Evolutionary conservation across 768 basidiomycete species (phyloP), one percentile per base, ranked within the genome.

Genomic region (Amanita muscaria): DNA sequence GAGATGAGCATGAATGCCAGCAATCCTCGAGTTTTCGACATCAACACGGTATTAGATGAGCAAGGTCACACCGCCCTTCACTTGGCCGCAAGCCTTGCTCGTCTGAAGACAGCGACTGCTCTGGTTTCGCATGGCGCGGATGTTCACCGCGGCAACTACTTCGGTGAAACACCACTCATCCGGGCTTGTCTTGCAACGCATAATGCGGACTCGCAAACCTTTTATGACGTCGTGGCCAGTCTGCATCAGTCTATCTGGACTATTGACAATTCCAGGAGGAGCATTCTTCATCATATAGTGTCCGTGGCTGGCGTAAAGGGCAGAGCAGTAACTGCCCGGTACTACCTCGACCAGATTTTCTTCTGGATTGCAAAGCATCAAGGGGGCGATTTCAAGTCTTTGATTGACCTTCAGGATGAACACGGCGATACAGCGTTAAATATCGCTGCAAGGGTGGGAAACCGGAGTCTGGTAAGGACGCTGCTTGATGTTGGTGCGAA

Each of bases 341-440:
- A 93, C 63, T 98, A 98, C 60, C 76, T 98, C 45, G 89, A 93
- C 52, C 80, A 83, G 55, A 77, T 97, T 42, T 80, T 98, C 53
- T 73, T 81, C 50, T 90, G 82, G 80, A 77, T 97, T 52, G 89
- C 82, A 14, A 76, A 83, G 46, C 68, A 82, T 48, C 79, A 90
- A 53, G 75, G 72, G 6, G 85, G 82, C 1, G 80, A 84, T 53
- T 91, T 89, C 57, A 72, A 73, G 53, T 80, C 77, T 4, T 64
- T 97, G 40, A 81, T 98, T 9, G 90, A 98, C 61, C 66, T 94
- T 32, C 88, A 90, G 62, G 96, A 99, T 57, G 80, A 88, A 52
- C 84, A 97, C 59, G 96, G 94, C 0, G 96, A 99, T 58, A 97
- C 94, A 0, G 90, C 90, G 5, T 62, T 99, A 55, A 96, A 96